phyloP scores from a whole-genome alignment of 2,329 filamentous ascomycete species.

The Hyphodiscus sp. region DNA sequence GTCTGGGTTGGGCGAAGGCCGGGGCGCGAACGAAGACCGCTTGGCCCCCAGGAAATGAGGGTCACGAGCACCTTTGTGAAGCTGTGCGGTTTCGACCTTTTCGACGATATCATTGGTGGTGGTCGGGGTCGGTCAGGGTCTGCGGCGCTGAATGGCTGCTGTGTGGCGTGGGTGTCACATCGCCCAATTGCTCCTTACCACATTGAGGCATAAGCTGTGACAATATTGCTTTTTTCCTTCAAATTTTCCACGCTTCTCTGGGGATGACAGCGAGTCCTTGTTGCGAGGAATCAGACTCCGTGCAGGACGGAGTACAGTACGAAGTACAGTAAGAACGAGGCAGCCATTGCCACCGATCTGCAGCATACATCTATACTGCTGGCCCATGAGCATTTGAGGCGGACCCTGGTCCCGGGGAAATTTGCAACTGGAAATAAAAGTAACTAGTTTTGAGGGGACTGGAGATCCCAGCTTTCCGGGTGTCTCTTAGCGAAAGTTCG shows the following conservation, averaged over 20 bases:
- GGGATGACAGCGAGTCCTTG: conserved; percentile 16
- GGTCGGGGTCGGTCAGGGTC: background rate
- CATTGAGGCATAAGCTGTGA: conserved; percentile 11
- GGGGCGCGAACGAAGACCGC: conserved; percentile 5
- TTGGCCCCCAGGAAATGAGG: background rate
- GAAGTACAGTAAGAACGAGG: conserved; percentile 2
- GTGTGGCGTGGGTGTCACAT: conserved; percentile 3
- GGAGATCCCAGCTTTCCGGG: background rate
- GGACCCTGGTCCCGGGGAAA: background rate
- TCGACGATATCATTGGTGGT: conserved; percentile 1
- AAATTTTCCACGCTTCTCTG: conserved; percentile 18
- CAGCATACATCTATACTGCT: background rate
- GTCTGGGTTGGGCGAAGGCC: no score
- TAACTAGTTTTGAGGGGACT: background rate
- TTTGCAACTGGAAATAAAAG: background rate
- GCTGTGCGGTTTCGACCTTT: no score
- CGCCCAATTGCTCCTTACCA: conserved; percentile 4
- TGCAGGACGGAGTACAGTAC: no score
- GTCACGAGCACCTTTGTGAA: background rate
- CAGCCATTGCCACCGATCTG: background rate
- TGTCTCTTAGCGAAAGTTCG: background rate
- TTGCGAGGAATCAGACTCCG: no score
- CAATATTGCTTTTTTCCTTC: conserved; percentile 18
- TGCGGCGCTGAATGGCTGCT: background rate
- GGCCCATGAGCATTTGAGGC: background rate